phyloP scores from a whole-genome alignment of 2,329 filamentous ascomycete genomes.

The Aureobasidium namibiae region DNA sequence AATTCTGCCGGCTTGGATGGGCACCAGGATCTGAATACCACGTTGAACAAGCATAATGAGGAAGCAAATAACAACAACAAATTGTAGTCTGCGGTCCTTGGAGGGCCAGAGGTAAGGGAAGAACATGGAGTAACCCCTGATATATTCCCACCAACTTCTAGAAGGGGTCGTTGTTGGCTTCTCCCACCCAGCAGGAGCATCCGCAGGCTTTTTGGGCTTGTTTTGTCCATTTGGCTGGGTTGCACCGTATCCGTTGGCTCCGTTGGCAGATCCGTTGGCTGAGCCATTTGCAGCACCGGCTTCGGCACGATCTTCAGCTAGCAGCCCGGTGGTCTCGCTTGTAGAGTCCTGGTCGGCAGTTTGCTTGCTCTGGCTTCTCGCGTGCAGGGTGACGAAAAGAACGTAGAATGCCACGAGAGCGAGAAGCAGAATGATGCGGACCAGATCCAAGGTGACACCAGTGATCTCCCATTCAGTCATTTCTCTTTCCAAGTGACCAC shows the following conservation, averaged over 20 bases:
- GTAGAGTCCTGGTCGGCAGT: constrained; percentile 33
- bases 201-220: constrained; percentile 17
- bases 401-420: constrained; percentile 53
- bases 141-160: constrained; percentile 92
- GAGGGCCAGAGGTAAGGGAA: constrained; percentile 96
- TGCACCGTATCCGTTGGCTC: constrained; percentile 42
- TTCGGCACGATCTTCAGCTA: constrained; percentile 41
- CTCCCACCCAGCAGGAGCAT: constrained; percentile 66
- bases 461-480: constrained; percentile 54
- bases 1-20: constrained; percentile 69
- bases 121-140: constrained; percentile 85
- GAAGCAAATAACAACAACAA: constrained; percentile 77
- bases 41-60: constrained; percentile 71
- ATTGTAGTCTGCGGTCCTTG: constrained; percentile 65
- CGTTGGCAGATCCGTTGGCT: constrained; percentile 39
- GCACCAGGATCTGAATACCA: constrained; percentile 77
- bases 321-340: constrained; percentile 56
- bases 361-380: constrained; percentile 28
- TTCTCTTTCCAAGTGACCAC: constrained; percentile 26
- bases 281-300: constrained; percentile 26
- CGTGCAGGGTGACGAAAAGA: constrained; percentile 40
- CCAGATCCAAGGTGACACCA: constrained; percentile 57
- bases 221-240: constrained; percentile 40
- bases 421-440: constrained; percentile 60
- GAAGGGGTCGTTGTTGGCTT: constrained; percentile 78